Base-by-base conservation (phyloP, 2,329 filamentous ascomycete genomes). In the Cryphonectria nitschkei region DNA sequence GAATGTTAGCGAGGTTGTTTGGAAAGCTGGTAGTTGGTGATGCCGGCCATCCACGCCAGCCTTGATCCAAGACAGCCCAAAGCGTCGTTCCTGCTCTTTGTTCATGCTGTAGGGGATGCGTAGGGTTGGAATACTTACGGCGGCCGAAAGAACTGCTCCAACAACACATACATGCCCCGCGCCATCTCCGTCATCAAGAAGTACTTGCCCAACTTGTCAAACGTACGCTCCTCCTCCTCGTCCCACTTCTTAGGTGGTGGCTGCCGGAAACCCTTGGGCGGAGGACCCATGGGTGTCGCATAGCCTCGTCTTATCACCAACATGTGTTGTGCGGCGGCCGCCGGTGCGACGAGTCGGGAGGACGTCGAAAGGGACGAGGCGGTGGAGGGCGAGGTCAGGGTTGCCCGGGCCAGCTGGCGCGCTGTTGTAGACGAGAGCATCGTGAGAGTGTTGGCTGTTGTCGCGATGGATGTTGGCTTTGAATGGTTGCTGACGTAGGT, bases 131-230 rank as follows among this genome's bases (percentile, higher is more conserved):
- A 34, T 46, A 94, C 94, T 88, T 88, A 98, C 93, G 96, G 95
- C 84, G 95, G 94, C 82, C 96, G 88, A 87, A 99, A 98, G 89
- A 92, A 99, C 86, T 99, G 95, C 88, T 99, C 96, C 80, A 99
- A 81, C 82, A 96, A 90, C 76, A 99, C 91, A 80, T 98, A 99
- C 96, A 99, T 98, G 82, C 96, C 96, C 79, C 96, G 90, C 81
- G 93, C 88, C 92, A 98, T 96, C 87, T 99, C 96, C 68, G 93
- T 91, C 87, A 98, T 85, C 80, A 99, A 88, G 84, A 99, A 99
- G 87, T 94, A 98, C 81, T 95, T 96, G 76, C 93, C 94, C 74
- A 94, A 87, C 81, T 91, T 92, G 83, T 98, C 94, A 76, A 97
- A 84, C 50, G 92, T 89, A 74, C 87, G 89, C 80, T 97, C 94